Base-by-base conservation (phyloP, 2,329 filamentous ascomycete genomes). In the Penicillium hesseltinei region DNA sequence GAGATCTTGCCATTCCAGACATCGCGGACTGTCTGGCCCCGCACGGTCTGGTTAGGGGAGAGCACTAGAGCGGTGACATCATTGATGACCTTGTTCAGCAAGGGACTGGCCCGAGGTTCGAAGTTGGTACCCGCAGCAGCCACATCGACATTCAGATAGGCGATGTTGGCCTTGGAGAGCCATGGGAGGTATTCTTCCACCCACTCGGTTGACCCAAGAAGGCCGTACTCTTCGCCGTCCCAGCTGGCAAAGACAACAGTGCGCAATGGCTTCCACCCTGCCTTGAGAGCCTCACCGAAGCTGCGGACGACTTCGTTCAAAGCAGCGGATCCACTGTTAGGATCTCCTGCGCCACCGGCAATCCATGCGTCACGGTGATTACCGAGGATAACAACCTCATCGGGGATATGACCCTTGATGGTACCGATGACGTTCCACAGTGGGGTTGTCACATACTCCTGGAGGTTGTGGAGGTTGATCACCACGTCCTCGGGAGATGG, bases 311-410 rank as follows among this genome's bases (percentile, higher is more conserved):
- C 85, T 66, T 95, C 91, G 62, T 91, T 92, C 44, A 95, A 73
- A 0, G 88, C 85, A 4, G 91, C 89, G 17, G 88, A 92, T 60
- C 91, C 91, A 61, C 88, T 90, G 78, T 93, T 93, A 1, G 91
- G 91, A 66, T 95, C 91, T 13, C 82, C 89, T 17, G 90, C 89
- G 25, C 91, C 90, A n/a, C 91, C 91, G 21, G 88, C 87, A 67
- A 93, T 88, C 91, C 91, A 95, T 0, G 92, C 90, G 74, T 96
- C 92, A 35, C 92, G 86, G 70, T 96, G 92, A 69, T 96, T 96
- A n/a, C 92, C 92, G 33, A 97, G 78, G 4, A 99, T 82, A 45
- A 99, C 81, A 1, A 96, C 91, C 69, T 97, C 92, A 66, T 96
- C 87, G 0, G 86, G 80, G 36, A 94, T 85, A 0, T 88, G 89